Evolutionary conservation across 148 eudicot species (phyloP).

Genomic region (Diospyros kaki): DNA sequence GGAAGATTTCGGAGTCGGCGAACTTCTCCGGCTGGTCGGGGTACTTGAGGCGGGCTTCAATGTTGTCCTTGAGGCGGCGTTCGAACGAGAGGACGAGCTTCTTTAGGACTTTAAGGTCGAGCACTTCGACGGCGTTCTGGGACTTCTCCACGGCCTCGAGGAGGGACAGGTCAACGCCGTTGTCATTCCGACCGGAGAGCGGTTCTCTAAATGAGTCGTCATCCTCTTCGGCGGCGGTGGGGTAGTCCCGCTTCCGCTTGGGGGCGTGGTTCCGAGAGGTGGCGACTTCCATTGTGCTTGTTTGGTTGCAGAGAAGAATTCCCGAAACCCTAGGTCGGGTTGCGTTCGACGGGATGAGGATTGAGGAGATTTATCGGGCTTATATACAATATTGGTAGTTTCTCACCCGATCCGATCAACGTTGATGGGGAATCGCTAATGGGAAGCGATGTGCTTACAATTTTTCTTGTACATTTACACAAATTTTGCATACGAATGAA

Average conservation of each 20-base stretch:
- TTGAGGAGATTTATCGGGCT: background rate
- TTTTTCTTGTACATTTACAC: too few species aligned
- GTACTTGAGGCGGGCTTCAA: conserved; percentile 85
- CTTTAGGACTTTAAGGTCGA: conserved; percentile 81
- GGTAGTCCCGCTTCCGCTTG: conserved; percentile 44
- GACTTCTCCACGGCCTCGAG: conserved; percentile 83
- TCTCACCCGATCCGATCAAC: too few species aligned
- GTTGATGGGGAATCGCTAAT: too few species aligned
- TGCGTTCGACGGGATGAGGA: background rate
- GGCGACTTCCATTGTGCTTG: conserved; percentile 31
- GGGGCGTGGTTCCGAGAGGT: conserved; percentile 26
- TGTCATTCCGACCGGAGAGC: conserved; percentile 17
- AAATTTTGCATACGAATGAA: too few species aligned
- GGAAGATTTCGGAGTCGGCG: conserved; percentile 90
- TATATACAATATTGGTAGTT: too few species aligned
- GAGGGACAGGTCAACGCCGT: conserved; percentile 67
- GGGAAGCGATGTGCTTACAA: too few species aligned
- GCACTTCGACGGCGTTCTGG: conserved; percentile 56
- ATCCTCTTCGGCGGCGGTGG: conserved; percentile 7
- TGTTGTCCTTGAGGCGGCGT: conserved; percentile 90
- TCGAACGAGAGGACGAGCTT: conserved; percentile 82
- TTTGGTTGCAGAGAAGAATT: background rate
- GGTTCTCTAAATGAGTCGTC: conserved; percentile 9
- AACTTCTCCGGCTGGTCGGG: conserved; percentile 83
- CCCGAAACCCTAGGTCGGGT: background rate